Evolutionary conservation across 2,329 filamentous ascomycete genomes (phyloP), one percentile per base, ranked within the genome.

Genomic region (Pestalotiopsis fici): DNA sequence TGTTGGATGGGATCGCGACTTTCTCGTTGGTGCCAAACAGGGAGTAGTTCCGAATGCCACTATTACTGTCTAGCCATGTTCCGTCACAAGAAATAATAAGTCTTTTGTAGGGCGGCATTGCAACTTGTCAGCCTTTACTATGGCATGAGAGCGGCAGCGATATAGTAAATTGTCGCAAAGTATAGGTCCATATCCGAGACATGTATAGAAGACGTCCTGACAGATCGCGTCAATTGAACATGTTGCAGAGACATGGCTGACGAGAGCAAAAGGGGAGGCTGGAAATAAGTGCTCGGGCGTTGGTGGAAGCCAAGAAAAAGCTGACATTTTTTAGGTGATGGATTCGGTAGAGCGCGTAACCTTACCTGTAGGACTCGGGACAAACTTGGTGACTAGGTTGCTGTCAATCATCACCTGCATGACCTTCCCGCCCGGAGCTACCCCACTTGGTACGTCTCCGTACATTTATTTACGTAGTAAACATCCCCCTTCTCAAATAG

Each of bases 41-140:
- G 23, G 27, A 37, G n/a, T 25, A 60, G 15, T 23, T 28, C 13
- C 59, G 28, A 25, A 18, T 31, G 27, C 61, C 61, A 13, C 55
- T 27, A 23, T 64, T 56, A 23, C 39, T 64, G 43, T 64, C 55
- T 2, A 64, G 12, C 61, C 61, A 64, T 4, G 61, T 64, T 12
- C 61, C 61, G 37, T 64, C 61, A 21, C 47, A 64, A 7, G 59
- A 35, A 62, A 62, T 62, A 35, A 62, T 62, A 9, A 62, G 27
- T 12, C 59, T 35, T 21, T 62, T 62, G 25, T 62, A 35, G 35
- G 59, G 11, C 4, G 37, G 37, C 59, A 62, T 62, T 7, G 6
- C 6, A 11, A 35, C 2, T 4, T 47, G 37, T 37, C 25, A 13
- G 28, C 25, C 31, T 11, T 35, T 6, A 35, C 31, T 35, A 35